phyloP scores from a whole-genome alignment of 129 eudicot species.

The Smallanthus sonchifolius region DNA sequence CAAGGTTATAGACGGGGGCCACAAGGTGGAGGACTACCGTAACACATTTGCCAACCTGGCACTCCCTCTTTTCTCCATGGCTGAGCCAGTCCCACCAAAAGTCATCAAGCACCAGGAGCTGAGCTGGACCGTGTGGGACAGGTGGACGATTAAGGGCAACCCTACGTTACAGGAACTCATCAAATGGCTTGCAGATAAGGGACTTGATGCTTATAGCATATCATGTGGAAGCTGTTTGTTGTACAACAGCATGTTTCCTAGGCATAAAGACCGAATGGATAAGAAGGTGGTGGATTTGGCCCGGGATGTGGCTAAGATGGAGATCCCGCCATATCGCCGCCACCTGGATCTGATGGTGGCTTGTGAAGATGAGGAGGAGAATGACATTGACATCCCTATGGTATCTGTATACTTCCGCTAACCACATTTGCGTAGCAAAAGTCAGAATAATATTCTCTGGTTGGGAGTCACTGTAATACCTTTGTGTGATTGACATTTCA shows the following conservation, averaged over 20 bases:
- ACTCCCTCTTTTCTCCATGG: conserved; percentile 80
- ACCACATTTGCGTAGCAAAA: background rate
- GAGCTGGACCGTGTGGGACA: conserved; percentile 94
- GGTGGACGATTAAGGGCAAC: conserved; percentile 65
- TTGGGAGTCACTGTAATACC: background rate
- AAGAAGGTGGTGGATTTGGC: conserved; percentile 79
- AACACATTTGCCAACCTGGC: conserved; percentile 89
- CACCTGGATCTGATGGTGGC: conserved; percentile 87
- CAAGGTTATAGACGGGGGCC: conserved; percentile 67
- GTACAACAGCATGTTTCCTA: conserved; percentile 79
- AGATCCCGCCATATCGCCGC: conserved; percentile 62
- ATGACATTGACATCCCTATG: conserved; percentile 77
- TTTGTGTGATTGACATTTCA: background rate
- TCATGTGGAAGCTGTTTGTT: conserved; percentile 81
- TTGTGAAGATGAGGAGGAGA: conserved; percentile 87
- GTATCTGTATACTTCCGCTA: conserved; percentile 59
- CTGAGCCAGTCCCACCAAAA: conserved; percentile 79
- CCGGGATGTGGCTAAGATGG: conserved; percentile 76
- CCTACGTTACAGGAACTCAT: conserved; percentile 64
- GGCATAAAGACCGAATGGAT: conserved; percentile 79
- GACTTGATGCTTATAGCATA: conserved; percentile 74
- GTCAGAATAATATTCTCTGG: conserved; percentile 7
- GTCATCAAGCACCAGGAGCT: conserved; percentile 68
- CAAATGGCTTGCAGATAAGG: conserved; percentile 67
- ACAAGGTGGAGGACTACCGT: conserved; percentile 80